Evolutionary conservation across 164 flowering plant species (phyloP).

Genomic region (Vitis cinerea): DNA sequence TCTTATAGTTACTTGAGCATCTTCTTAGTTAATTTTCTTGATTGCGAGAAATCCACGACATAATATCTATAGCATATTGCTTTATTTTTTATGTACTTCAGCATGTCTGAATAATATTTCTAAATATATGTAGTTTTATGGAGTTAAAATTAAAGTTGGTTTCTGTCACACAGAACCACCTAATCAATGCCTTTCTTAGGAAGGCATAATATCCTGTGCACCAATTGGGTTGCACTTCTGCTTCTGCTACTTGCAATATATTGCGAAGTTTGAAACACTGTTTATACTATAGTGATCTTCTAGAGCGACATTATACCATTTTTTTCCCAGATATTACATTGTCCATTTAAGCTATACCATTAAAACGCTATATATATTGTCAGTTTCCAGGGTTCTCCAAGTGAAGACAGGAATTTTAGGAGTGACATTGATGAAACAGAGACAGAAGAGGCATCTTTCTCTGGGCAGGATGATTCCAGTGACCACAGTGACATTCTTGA

Average conservation of each 20-base stretch:
- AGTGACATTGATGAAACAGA: conserved; percentile 82
- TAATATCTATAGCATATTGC: no score
- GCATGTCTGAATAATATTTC: no score
- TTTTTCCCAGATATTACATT: background rate
- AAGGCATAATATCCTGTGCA: no score
- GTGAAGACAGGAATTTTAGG: conserved; percentile 71
- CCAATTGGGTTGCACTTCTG: no score
- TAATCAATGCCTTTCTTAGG: no score
- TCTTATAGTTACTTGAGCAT: conserved; percentile 2
- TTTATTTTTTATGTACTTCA: no score
- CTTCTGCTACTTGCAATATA: background rate
- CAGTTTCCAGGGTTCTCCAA: conserved; percentile 84
- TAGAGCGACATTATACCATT: background rate
- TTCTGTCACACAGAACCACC: no score
- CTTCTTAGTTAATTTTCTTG: background rate
- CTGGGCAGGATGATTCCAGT: conserved; percentile 75
- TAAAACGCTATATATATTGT: conserved; percentile 1
- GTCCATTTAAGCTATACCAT: background rate
- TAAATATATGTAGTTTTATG: no score
- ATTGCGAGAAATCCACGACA: background rate
- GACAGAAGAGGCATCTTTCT: conserved; percentile 77
- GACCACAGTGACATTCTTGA: conserved; percentile 75
- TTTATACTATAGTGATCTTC: background rate
- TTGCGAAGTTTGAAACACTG: background rate
- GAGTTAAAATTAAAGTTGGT: no score